Evolutionary conservation across 176 grass and related monocot genomes (phyloP), one percentile per base, ranked within the genome.

Genomic region (Oryza glumipatula): DNA sequence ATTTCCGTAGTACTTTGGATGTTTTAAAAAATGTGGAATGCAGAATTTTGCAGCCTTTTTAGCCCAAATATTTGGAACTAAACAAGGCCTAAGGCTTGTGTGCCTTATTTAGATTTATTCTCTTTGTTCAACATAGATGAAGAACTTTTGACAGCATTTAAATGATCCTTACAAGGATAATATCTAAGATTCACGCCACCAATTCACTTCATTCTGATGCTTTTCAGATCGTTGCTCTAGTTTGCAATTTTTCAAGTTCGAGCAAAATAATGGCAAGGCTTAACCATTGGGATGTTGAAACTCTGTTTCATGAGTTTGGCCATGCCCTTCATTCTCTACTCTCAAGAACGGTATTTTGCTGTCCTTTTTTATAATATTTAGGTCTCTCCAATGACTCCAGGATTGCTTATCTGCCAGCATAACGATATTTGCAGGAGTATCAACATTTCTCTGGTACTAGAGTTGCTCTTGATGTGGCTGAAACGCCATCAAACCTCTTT

Each of bases 291-390:
- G 89, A 98, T 33, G 89, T 98, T 22, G 93, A 95, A 90, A 98
- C 93, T 66, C 93, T 98, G 54, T 98, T 98, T 81, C 96, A 98
- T 85, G 96, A 98, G 82, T 98, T 98, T 85, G 96, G 96, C 49
- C 96, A 95, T 77, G 93, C 96, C 51, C 82, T 98, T 86, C 96
- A 98, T 90, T 98, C 96, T 68, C 87, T 98, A 80, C 93, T 98
- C 72, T 98, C 96, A 64, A 91, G 96, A 94, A 98, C 93, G 89
- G 96, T 95, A 92, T 48, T 87, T 45, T 76, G 67, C 78, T 41
- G 7, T 41, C 38, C 47, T 43, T 9, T 49, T 54, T 70, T 32
- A 24, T 39, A 60, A 82, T 89, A 63, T 30, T 17, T 72, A 52
- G 71, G 7, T 72, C 19, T 58, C 22, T 77, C 3, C 12, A 15